Evolutionary conservation across 768 basidiomycete species (phyloP).

Genomic region (Fibroporia radiculosa): DNA sequence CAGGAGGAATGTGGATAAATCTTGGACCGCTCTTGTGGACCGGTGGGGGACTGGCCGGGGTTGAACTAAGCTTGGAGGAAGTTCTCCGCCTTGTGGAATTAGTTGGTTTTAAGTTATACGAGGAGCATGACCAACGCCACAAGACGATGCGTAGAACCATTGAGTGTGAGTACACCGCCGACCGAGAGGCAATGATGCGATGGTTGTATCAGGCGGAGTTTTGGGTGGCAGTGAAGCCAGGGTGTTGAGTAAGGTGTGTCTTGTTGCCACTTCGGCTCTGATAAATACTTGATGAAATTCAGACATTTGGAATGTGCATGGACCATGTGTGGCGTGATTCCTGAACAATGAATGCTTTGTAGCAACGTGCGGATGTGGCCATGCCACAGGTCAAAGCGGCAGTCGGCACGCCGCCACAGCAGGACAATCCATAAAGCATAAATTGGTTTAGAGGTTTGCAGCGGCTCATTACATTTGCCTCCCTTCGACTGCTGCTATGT

Average conservation of each 20-base stretch:
- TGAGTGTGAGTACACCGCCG: conserved; percentile 60
- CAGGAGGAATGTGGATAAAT: conserved; percentile 67
- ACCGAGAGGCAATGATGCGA: conserved; percentile 58
- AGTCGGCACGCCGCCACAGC: too few relatives aligned
- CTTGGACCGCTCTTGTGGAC: conserved; percentile 64
- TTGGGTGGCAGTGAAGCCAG: conserved; percentile 46
- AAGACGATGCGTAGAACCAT: conserved; percentile 31
- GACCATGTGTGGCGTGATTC: too few relatives aligned
- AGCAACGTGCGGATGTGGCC: too few relatives aligned
- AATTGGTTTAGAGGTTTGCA: too few relatives aligned
- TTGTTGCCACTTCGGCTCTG: not conserved
- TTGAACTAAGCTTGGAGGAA: conserved; percentile 61
- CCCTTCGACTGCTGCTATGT: too few relatives aligned
- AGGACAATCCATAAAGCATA: too few relatives aligned
- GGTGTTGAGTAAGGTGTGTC: not conserved
- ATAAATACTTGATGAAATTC: not conserved
- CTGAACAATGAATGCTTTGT: too few relatives aligned
- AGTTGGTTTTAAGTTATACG: conserved; percentile 43
- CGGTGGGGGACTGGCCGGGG: conserved; percentile 41
- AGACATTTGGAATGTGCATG: too few relatives aligned
- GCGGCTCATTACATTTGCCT: too few relatives aligned
- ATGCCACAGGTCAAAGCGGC: too few relatives aligned
- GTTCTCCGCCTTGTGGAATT: conserved; percentile 41
- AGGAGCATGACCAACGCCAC: conserved; percentile 20
- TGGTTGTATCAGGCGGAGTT: conserved; percentile 65